Base-by-base conservation (phyloP, 2,329 filamentous ascomycete genomes). In the Botrytis elliptica region DNA sequence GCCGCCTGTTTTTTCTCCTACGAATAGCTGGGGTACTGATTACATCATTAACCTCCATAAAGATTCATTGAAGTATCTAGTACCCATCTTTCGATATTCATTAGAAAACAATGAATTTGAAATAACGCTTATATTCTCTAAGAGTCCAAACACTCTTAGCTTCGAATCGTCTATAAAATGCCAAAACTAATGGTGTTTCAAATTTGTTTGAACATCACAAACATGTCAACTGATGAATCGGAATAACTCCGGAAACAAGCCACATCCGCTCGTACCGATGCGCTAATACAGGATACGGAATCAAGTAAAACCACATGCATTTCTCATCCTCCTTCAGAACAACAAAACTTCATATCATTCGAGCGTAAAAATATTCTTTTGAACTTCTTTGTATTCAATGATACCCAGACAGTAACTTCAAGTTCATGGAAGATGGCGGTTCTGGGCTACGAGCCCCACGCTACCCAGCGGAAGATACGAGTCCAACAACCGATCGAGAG, bases 401-500 rank as follows among this genome's bases (percentile, higher is more conserved):
- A 68, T 68, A 57, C n/a, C 49, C n/a, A 68, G 49, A 20, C 1
- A 16, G 29, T 9, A 40, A 42, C n/a, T 57, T 59, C 25, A 33
- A 57, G 59, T 67, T 33, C 44, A 78, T 78, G 77, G 77, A 78
- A 73, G 67, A 78, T 77, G 76, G 73, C 63, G 71, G 52, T 16
- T 57, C 60, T 73, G 63, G 67, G 52, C 69, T 65, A 38, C 67
- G 70, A 59, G 60, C 49, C 70, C 84, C 88, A 72, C 86, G 88
- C 72, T 97, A 96, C 82, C 86, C 87, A 4, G 94, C 92, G 75
- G 94, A 98, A 82, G 96, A 98, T 82, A 92, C 90, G 33, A 89
- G 94, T 38, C 89, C 92, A 63, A 98, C 96, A 9, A 97, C 92
- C 81, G 84, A 85, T 77, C 94, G 92, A 82, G 96, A 99, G 86